Evolutionary conservation across 768 basidiomycete genomes (phyloP), one percentile per base, ranked within the genome.

Genomic region (Paxillus involutus): DNA sequence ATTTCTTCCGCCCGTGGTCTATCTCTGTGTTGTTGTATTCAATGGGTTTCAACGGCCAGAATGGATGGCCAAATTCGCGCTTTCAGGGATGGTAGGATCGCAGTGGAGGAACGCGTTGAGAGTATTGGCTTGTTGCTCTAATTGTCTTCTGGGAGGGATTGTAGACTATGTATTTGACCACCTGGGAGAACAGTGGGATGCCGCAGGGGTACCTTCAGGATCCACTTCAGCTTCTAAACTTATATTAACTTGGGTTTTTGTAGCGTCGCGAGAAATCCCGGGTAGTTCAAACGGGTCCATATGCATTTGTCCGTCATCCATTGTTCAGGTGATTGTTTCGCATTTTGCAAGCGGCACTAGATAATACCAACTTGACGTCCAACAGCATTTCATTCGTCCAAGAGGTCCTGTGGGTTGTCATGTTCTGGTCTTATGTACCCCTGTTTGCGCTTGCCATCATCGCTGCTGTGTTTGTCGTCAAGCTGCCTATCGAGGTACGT

Each of bases 261-360:
- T 32, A 63, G 63, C 53, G 55, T 33, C 53, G 67, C 17, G 70
- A 71, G 40, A 65, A 63, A 37, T 50, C 62, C 17, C 59, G 57
- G 26, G 35, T 73, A 26, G 60, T 70, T 14, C 55, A 58, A 29
- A 64, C 59, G 10, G 71, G 72, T n/a, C 67, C 68, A 1, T 71
- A 70, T 44, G 56, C 59, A 14, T 58, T 62, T 49, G 64, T 71
- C 26, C 71, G 70, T 42, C 71, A 73, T 53, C 67, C 66, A 1
- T 26, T 67, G 30, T 70, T 69, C 42, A 47, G 36, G 66, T 69
- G 45, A 41, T 60, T 49, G 14, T 26, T 26, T 26, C 26, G 26
- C 26, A 26, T 26, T 7, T 6, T 1, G 33, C 29, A 6, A 33
- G 3, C 17, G 5, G 26, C n/a, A 16, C n/a, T 11, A 10, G 13